Percentiles rank a stretch among this genome's conserved stretches.
Evolutionary conservation across 1,284 basidiomycete genomes (phyloP).

Genomic region (Cryptococcus neoformans): DNA sequence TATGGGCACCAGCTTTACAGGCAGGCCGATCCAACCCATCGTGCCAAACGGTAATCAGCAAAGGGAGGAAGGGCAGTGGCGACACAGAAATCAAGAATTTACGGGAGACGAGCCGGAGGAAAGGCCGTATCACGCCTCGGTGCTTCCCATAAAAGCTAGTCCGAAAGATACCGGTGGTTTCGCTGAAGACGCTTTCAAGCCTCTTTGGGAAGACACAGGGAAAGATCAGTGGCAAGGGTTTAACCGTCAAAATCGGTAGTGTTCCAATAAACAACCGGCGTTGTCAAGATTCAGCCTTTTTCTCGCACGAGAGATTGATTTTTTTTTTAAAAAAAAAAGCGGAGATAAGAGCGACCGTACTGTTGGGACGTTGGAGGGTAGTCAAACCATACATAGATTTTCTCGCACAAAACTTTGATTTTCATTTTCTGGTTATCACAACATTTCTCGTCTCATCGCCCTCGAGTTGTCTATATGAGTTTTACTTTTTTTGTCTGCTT

Average conservation of each 20-base stretch:
- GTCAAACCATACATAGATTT: too few relatives aligned
- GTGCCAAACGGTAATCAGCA: background rate
- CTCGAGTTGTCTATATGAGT: background rate
- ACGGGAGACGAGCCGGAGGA: too few relatives aligned
- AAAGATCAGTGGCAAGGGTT: conserved; percentile 15
- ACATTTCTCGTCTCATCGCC: too few relatives aligned
- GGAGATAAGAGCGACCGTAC: background rate
- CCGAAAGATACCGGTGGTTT: conserved; percentile 36
- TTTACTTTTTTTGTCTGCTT: background rate
- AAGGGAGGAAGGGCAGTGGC: too few relatives aligned
- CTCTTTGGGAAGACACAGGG: conserved; percentile 21
- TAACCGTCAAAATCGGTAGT: conserved; percentile 6
- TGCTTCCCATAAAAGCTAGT: conserved; percentile 29
- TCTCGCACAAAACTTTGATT: too few relatives aligned
- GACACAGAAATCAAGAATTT: too few relatives aligned
- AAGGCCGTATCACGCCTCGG: conserved; percentile 29
- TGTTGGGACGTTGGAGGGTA: background rate
- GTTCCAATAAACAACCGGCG: background rate
- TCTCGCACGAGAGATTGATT: background rate
- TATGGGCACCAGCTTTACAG: background rate
- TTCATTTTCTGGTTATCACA: too few relatives aligned
- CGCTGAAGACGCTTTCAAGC: conserved; percentile 40
- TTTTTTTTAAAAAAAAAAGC: too few relatives aligned
- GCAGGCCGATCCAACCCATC: background rate
- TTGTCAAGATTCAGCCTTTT: background rate